Base-by-base conservation (phyloP, 1,284 basidiomycete genomes). In the Lentinula novae-zelandiae region DNA sequence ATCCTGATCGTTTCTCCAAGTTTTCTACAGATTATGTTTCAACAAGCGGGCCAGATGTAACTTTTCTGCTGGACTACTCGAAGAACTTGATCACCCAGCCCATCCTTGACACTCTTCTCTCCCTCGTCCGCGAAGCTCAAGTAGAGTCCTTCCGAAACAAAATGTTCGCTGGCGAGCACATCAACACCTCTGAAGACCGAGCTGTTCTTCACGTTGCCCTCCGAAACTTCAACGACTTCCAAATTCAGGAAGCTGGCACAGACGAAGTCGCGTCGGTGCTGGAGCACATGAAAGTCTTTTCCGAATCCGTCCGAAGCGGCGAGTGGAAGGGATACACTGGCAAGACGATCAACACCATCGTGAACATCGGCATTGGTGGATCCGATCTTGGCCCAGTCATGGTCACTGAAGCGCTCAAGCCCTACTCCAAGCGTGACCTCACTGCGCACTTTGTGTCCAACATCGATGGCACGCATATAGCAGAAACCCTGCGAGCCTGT, bases 281-380 rank as follows among this genome's bases (percentile, higher is more conserved):
- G 62, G 82, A 86, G 40, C 97, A 98, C 78, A 98, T 99, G 73
- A 91, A 92, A 74, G 79, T 85, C 72, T 99, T 99, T 79, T 85
- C 90, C 57, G 89, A 97, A 48, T 79, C 86, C 42, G 86, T 99
- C 53, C 85, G 96, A 64, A 90, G 82, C 64, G 96, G 96, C 34
- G 80, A 79, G 53, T 96, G 95, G 93, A 98, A 92, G 77, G 97
- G 97, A 36, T 98, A 97, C 82, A 97, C 95, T 0, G 96, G 96
- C 62, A 98, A 98, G 80, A 71, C 85, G 17, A 98, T 99, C 82
- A 86, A 90, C 71, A 89, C 94, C 59, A 89, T 99, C 75, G 95
- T 99, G 73, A 99, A 98, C 82, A 98, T 99, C 69, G 96, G 96
- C 67, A 99, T 99, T 71, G 97, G 96, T 64, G 96, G 96, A 58